Conservation (phyloP, 257 asterid species). For the Perilla frutescens region DNA sequence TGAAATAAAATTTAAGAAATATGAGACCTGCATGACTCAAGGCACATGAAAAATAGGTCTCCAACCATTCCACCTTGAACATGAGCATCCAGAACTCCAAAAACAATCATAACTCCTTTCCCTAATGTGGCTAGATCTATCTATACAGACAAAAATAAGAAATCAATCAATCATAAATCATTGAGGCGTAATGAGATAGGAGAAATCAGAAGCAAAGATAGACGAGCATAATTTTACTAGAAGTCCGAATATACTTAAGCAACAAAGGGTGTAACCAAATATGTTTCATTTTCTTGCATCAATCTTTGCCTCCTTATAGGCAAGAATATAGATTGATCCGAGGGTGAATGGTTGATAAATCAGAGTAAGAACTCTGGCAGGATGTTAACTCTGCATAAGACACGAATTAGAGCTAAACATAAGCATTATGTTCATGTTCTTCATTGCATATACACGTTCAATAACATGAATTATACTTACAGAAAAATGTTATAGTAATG, state of each 20-base stretch:
- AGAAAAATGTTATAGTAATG: constrained; percentile 73
- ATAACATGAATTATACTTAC: constrained; percentile 40
- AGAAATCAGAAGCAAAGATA: not conserved
- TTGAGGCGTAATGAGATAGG: too few species aligned
- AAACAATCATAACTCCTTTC: constrained; percentile 79
- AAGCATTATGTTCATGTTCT: not conserved
- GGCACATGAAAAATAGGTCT: constrained; percentile 82
- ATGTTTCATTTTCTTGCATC: constrained; percentile 78
- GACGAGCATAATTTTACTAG: constrained; percentile 40
- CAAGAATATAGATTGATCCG: constrained; percentile 58
- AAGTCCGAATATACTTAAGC: constrained; percentile 65
- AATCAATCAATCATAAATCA: not conserved
- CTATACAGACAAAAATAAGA: constrained; percentile 32
- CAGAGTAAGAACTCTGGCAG: constrained; percentile 83
- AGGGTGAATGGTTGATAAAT: constrained; percentile 88
- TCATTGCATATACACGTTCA: too few species aligned
- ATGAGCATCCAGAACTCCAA: constrained; percentile 83
- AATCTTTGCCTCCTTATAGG: constrained; percentile 69
- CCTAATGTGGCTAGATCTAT: constrained; percentile 75
- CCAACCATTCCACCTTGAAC: constrained; percentile 95
- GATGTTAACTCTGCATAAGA: constrained; percentile 66
- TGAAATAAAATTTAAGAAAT: not conserved
- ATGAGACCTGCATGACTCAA: constrained; percentile 70
- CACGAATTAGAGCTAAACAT: not conserved
- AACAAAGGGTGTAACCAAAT: constrained; percentile 68